phyloP scores from a whole-genome alignment of 2,329 filamentous ascomycete species.

The Allantophomopsis lycopodina region DNA sequence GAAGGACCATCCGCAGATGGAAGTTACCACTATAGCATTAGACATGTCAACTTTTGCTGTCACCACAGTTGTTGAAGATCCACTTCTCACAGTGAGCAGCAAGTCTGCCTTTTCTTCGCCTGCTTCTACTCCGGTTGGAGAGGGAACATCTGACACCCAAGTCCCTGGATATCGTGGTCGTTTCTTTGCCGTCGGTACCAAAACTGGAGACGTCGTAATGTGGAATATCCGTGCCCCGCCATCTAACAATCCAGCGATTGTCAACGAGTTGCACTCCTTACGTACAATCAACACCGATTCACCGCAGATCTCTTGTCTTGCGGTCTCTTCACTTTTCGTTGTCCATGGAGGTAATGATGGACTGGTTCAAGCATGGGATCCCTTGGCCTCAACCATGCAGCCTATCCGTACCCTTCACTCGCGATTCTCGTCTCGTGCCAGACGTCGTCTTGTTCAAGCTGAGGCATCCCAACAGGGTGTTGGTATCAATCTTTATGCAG shows the following conservation, averaged over 20 bases:
- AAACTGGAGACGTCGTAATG: constrained; percentile 59
- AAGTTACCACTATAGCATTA: constrained; percentile 56
- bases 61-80: constrained; percentile 66
- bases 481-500: constrained; percentile 66
- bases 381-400: constrained; percentile 64
- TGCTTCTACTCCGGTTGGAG: constrained; percentile 11
- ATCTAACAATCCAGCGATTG: constrained; percentile 35
- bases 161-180: constrained; percentile 78
- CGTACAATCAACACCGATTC: constrained; percentile 82
- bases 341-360: constrained; percentile 93
- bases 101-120: constrained; percentile 15
- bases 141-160: constrained; percentile 26
- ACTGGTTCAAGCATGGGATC: constrained; percentile 92
- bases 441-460: constrained; percentile 57
- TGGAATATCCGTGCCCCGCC: constrained; percentile 70
- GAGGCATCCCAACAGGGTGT: constrained; percentile 53
- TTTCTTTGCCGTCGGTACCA: constrained; percentile 70
- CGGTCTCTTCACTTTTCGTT: constrained; percentile 71
- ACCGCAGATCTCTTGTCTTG: constrained; percentile 71
- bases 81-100: constrained; percentile 45
- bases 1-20: constrained; percentile 39
- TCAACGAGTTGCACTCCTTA: constrained; percentile 54
- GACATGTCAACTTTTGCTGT: constrained; percentile 64
- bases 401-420: constrained; percentile 82
- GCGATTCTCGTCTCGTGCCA: constrained; percentile 67